Conservation (phyloP, 768 basidiomycete genomes). For the Russula abietina region DNA sequence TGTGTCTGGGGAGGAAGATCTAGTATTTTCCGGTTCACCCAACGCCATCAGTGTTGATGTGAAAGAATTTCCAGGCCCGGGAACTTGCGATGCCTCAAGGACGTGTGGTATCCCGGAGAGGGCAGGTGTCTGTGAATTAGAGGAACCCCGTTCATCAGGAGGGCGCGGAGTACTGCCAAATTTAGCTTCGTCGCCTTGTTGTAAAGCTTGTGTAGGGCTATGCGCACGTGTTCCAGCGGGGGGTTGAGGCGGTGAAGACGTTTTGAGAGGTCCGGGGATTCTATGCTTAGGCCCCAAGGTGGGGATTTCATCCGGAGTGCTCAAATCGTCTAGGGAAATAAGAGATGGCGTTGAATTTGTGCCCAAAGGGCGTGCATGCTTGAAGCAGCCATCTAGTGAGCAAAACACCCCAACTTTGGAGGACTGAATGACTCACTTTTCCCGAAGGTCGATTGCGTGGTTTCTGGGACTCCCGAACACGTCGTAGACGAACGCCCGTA, state of each 20-base stretch:
- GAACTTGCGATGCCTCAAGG: background rate
- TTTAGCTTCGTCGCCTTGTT: background rate
- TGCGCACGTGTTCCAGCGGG: background rate
- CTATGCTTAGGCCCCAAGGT: background rate
- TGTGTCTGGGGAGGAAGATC: background rate
- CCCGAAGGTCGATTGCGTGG: background rate
- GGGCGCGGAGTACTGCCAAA: background rate
- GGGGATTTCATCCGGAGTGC: background rate
- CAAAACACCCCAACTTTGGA: background rate
- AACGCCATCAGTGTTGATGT: background rate
- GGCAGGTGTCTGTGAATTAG: background rate
- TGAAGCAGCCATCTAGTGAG: background rate
- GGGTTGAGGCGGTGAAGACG: background rate
- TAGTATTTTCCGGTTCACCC: background rate
- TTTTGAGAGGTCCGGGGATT: background rate
- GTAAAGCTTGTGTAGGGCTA: background rate
- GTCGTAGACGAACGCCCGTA: constrained; percentile 14
- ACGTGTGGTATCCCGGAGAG: background rate
- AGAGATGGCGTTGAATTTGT: constrained; percentile 1
- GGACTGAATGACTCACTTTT: constrained; percentile 4
- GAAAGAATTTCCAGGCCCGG: background rate
- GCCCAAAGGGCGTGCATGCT: background rate
- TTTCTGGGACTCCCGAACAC: background rate
- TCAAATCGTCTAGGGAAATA: background rate
- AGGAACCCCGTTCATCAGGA: background rate